phyloP scores from a whole-genome alignment of 257 asterid genomes.

The Solanum sejunctum region DNA sequence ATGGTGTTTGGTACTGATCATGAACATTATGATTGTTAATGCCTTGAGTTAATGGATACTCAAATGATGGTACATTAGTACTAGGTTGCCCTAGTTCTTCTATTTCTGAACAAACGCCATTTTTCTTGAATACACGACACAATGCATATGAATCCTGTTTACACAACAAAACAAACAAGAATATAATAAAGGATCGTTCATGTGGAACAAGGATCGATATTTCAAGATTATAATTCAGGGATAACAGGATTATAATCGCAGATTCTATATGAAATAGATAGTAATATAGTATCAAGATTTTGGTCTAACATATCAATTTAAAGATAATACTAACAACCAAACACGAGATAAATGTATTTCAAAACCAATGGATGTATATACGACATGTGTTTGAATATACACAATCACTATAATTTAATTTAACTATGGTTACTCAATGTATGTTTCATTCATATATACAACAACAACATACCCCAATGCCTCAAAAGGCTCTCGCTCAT shows the following conservation, averaged over 20 bases:
- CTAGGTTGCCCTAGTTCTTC: conserved; percentile 79
- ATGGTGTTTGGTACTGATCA: conserved; percentile 47
- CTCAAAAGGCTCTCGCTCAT: too few species aligned
- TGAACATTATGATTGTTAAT: neutral
- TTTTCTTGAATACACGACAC: conserved; percentile 94
- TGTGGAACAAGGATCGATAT: neutral
- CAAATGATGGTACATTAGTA: conserved; percentile 31
- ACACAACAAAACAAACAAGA: neutral
- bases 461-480: too few species aligned
- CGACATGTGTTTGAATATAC: neutral
- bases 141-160: conserved; percentile 84
- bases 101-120: conserved; percentile 62
- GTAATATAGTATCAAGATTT: neutral
- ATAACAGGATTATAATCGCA: neutral
- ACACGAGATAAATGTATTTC: neutral
- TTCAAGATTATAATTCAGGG: neutral
- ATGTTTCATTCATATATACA: too few species aligned
- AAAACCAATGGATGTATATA: neutral
- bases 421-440: neutral
- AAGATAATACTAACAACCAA: neutral
- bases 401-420: neutral
- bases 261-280: neutral
- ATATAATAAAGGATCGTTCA: neutral
- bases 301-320: neutral
- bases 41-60: conserved; percentile 26